These are phyloP conservation scores for Kwoniella mangroviensis DNA, from an alignment of 768 basidiomycete genomes.

Conservation along the genomic window DNA sequence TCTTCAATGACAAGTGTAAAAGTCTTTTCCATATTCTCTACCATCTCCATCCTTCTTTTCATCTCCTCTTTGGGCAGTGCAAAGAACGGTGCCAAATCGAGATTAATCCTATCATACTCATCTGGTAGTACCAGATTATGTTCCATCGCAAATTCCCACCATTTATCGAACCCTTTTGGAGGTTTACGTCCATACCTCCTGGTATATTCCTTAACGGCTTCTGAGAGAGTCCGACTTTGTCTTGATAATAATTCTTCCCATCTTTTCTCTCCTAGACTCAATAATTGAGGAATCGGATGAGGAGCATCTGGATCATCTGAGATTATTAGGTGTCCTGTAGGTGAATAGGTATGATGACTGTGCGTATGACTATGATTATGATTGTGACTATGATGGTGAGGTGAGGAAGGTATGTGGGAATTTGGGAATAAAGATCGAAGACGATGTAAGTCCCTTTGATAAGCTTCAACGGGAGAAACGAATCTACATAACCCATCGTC, in stretches of 20 bases:
- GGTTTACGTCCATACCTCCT: slow-evolving; percentile 57
- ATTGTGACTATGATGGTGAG: slow-evolving; percentile 9
- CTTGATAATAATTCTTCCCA: slow-evolving; percentile 56
- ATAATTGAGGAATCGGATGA: slow-evolving; percentile 58
- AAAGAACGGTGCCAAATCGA: slow-evolving; percentile 57
- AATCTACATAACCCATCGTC: slow-evolving; percentile 42
- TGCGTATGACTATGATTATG: slow-evolving; percentile 15
- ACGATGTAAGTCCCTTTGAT: slow-evolving; percentile 48
- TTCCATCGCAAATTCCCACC: slow-evolving; percentile 55
- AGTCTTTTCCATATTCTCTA: slow-evolving; percentile 55
- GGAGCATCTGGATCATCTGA: slow-evolving; percentile 30
- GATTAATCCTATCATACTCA: slow-evolving; percentile 57
- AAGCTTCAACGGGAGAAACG: slow-evolving; percentile 52
- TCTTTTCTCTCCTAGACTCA: slow-evolving; percentile 54
- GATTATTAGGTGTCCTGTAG: slow-evolving; percentile 53
- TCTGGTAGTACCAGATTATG: slow-evolving; percentile 54
- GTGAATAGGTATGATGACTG: slow-evolving; percentile 45
- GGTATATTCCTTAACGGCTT: slow-evolving; percentile 58
- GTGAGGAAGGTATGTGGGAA: slow-evolving; percentile 9
- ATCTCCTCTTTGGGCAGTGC: slow-evolving; percentile 54
- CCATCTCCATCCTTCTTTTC: slow-evolving; percentile 54
- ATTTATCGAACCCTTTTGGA: slow-evolving; percentile 59
- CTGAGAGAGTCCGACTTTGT: slow-evolving; percentile 55
- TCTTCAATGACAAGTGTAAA: slow-evolving; percentile 50
- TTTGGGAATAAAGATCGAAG: slow-evolving; percentile 30